These are phyloP conservation scores for Jacaranda copaia DNA, from an alignment of 257 asterid species.

Conservation along the genomic window DNA sequence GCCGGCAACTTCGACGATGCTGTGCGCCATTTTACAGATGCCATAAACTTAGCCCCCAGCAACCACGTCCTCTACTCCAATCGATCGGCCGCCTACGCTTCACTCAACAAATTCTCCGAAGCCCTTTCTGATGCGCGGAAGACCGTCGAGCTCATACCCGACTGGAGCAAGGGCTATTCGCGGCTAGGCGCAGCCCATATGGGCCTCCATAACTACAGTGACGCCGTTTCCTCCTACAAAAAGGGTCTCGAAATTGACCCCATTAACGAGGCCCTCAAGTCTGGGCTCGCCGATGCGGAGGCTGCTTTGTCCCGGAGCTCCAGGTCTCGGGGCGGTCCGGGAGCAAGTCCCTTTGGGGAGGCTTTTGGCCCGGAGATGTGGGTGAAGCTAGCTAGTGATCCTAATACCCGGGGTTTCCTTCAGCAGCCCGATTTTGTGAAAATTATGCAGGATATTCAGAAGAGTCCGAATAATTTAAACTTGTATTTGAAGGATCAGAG, in stretches of 20 bases:
- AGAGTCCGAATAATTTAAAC: conserved; percentile 69
- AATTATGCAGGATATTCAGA: conserved; percentile 92
- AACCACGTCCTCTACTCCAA: conserved; percentile 93
- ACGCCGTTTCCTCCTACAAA: conserved; percentile 72
- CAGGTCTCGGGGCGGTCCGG: conserved; percentile 42
- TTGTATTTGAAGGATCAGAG: conserved; percentile 82
- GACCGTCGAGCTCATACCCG: conserved; percentile 86
- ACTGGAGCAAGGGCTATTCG: conserved; percentile 87
- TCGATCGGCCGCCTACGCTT: conserved; percentile 93
- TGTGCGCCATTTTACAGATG: conserved; percentile 72
- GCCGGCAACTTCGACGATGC: conserved; percentile 77
- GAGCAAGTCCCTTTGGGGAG: conserved; percentile 73
- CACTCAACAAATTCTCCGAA: conserved; percentile 62
- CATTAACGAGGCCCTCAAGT: conserved; percentile 77
- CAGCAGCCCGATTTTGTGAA: conserved; percentile 84
- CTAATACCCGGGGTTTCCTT: conserved; percentile 64
- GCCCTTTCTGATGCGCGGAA: conserved; percentile 85
- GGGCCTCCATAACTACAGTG: conserved; percentile 67
- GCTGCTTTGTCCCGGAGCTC: conserved; percentile 55
- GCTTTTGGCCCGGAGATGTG: conserved; percentile 96
- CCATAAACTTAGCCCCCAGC: conserved; percentile 66
- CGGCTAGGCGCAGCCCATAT: conserved; percentile 88
- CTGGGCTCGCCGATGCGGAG: conserved; percentile 86
- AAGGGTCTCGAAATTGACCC: conserved; percentile 90
- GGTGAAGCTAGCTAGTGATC: conserved; percentile 74